Evolutionary conservation across 2,329 filamentous ascomycete genomes (phyloP), one percentile per base, ranked within the genome.

Genomic region (Penicillium decumbens): DNA sequence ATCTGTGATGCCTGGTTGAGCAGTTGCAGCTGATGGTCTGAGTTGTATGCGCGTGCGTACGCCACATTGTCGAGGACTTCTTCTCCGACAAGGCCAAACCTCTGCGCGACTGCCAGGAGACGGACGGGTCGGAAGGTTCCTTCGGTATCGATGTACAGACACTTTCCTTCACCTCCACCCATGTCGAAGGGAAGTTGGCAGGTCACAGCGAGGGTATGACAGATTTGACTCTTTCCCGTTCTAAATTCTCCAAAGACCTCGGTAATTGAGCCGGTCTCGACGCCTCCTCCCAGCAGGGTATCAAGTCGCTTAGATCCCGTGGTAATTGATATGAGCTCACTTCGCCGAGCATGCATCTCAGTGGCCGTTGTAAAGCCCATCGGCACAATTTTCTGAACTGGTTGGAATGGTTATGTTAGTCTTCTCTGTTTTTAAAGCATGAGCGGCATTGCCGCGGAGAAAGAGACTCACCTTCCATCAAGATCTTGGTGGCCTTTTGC

Each of bases 281-380:
- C 82, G 50, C 93, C 93, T 61, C 93, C 93, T 27, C 92, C 93
- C 13, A 98, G 81, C 20, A 98, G 78, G 12, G 93, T 97, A 67
- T 98, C 93, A 8, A 98, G 80, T 65, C 96, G 91, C 74, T 98
- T 98, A 7, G 93, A 97, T 50, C 95, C 93, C 3, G 93, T 98
- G 3, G 93, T 96, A 59, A 98, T 95, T 12, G 91, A 96, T 59
- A 98, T 98, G 51, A 98, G 81, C 72, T 97, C 93, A 71, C 90
- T 96, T 70, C 95, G 84, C 57, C 93, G 86, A 62, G 92, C 89
- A 67, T 98, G 95, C 91, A 98, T 98, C 73, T 98, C 95, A 0
- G 93, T 98, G 3, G 93, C 93, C 0, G 93, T 98, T 1, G 95
- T 98, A 69, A 98, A 98, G 37, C 93, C 93, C 91, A 98, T 95